A percentile compares a stretch with the other conserved stretches of the same genome.
Evolutionary conservation across 2,329 filamentous ascomycete genomes (phyloP).

Genomic region (Penicillium sp.): DNA sequence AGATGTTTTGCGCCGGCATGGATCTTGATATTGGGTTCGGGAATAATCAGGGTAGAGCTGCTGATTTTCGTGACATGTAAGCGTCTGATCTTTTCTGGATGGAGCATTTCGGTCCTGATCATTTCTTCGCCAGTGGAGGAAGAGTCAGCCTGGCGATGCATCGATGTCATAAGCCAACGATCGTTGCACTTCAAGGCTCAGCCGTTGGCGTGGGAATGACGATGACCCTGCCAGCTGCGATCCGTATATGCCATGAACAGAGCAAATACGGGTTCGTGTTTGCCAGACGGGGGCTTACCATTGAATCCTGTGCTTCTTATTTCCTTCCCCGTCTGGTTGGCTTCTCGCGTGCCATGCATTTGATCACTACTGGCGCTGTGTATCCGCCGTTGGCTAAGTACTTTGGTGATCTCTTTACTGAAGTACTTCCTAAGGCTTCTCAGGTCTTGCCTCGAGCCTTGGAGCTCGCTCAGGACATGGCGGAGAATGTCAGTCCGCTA

Average conservation of each 20-base stretch:
- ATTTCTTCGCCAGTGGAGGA: slow-evolving; percentile 40
- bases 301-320: slow-evolving; percentile 67
- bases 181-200: slow-evolving; percentile 59
- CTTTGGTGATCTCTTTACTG: slow-evolving; percentile 61
- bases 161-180: slow-evolving; percentile 57
- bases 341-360: slow-evolving; percentile 59
- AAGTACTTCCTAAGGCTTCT: slow-evolving; percentile 54
- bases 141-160: slow-evolving; percentile 56
- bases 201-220: slow-evolving; percentile 63
- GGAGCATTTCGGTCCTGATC: slow-evolving; percentile 39
- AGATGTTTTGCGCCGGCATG: slow-evolving; percentile 59
- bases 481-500: slow-evolving; percentile 58
- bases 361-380: slow-evolving; percentile 64
- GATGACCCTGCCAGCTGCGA: slow-evolving; percentile 56
- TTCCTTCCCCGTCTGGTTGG: slow-evolving; percentile 69
- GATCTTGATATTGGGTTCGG: slow-evolving; percentile 48
- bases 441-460: slow-evolving; percentile 63
- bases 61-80: slow-evolving; percentile 55
- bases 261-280: slow-evolving; percentile 72
- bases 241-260: slow-evolving; percentile 30
- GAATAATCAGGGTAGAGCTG: slow-evolving; percentile 35
- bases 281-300: slow-evolving; percentile 62
- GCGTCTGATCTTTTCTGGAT: slow-evolving; percentile 8
- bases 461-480: slow-evolving; percentile 60
- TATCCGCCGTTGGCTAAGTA: slow-evolving; percentile 47